A percentile compares a stretch with the other conserved stretches of the same genome.
Evolutionary conservation across 306 rosid genomes (phyloP).

Genomic region (Parietaria judaica): DNA sequence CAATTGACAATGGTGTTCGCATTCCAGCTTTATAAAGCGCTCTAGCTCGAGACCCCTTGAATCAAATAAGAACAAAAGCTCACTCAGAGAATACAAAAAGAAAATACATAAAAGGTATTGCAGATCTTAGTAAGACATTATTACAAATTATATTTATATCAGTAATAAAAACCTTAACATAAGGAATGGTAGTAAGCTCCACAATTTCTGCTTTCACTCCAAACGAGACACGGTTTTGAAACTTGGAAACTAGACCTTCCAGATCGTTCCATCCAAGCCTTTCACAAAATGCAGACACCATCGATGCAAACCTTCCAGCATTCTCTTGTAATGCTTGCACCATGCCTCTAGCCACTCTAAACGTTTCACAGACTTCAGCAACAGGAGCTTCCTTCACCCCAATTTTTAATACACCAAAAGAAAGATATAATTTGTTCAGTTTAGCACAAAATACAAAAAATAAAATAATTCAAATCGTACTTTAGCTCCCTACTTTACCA

Average conservation of each 20-base stretch:
- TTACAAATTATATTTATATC: not conserved
- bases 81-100: constrained; percentile 4
- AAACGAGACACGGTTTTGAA: constrained; percentile 91
- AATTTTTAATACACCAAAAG: not conserved
- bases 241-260: constrained; percentile 82
- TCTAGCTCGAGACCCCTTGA: constrained; percentile 95
- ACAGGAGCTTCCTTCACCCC: constrained; percentile 77
- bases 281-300: constrained; percentile 91
- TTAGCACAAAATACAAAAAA: not conserved
- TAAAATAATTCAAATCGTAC: not conserved
- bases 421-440: constrained; percentile 14
- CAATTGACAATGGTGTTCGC: constrained; percentile 85
- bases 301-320: constrained; percentile 97
- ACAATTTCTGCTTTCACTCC: constrained; percentile 95
- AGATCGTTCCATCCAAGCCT: constrained; percentile 97
- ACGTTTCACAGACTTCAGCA: constrained; percentile 79
- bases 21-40: constrained; percentile 93
- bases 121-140: constrained; percentile 7
- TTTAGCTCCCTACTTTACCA: no score
- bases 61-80: constrained; percentile 23
- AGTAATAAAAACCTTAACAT: constrained; percentile 46
- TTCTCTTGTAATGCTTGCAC: constrained; percentile 95
- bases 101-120: not conserved
- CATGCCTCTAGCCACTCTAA: constrained; percentile 95
- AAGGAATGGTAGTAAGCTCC: constrained; percentile 90